These are phyloP conservation scores for Cladophialophora bantiana DNA, from an alignment of 2,329 filamentous ascomycete genomes.

Conservation along the genomic window DNA sequence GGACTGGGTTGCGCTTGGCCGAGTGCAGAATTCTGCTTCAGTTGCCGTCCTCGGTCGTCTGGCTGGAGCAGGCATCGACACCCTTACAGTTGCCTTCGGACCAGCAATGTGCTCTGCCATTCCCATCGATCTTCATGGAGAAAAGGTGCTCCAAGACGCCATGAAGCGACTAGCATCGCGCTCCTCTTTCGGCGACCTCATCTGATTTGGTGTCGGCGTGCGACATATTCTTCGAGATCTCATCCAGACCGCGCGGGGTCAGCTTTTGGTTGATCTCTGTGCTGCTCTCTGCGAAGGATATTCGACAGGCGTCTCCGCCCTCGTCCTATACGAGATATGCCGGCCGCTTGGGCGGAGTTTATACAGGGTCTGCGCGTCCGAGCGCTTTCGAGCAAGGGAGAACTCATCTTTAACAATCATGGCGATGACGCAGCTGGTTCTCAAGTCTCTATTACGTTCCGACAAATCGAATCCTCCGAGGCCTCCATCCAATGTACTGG, in stretches of 20 bases:
- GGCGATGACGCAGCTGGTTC: neutral
- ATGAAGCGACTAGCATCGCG: neutral
- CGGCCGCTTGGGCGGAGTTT: neutral
- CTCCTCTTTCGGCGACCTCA: neutral
- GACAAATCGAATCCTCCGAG: neutral
- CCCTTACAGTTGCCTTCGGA: conserved; percentile 4
- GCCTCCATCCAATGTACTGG: neutral
- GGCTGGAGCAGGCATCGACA: conserved; percentile 6
- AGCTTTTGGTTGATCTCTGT: neutral
- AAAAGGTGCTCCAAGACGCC: conserved; percentile 1
- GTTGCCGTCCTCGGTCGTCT: conserved; percentile 2
- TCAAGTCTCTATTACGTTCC: neutral
- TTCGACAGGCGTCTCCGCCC: neutral
- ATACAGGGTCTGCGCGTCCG: conserved; percentile 1
- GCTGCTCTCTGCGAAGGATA: conserved; percentile 6
- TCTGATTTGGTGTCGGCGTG: conserved; percentile 6
- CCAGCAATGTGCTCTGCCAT: conserved; percentile 1
- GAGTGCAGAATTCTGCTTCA: neutral
- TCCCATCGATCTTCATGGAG: neutral
- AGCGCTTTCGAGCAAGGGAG: neutral
- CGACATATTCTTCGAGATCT: conserved; percentile 3
- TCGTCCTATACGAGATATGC: conserved; percentile 3
- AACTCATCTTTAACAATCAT: neutral
- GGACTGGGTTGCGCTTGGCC: conserved; percentile 3
- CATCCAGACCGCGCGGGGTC: conserved; percentile 2